A percentile compares a stretch with the other conserved stretches of the same genome.
Evolutionary conservation across 1,284 basidiomycete genomes (phyloP).

Genomic region (Puccinia polysora): DNA sequence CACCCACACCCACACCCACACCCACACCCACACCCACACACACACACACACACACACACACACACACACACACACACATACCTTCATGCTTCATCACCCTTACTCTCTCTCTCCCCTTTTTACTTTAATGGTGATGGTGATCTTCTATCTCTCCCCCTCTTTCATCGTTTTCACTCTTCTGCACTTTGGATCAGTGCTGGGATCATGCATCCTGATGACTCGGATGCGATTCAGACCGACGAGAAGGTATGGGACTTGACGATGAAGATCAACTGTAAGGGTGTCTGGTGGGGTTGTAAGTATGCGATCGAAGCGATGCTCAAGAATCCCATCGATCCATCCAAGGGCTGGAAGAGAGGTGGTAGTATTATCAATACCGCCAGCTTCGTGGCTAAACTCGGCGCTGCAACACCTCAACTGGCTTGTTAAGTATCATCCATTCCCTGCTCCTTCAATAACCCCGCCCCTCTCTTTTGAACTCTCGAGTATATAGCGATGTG

Average conservation of each 20-base stretch:
- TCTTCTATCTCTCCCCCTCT: not conserved
- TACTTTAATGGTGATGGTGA: too few relatives aligned
- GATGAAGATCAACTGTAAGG: constrained; percentile 82
- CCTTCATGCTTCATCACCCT: too few relatives aligned
- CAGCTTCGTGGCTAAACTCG: constrained; percentile 86
- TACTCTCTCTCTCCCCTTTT: too few relatives aligned
- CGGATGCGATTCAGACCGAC: constrained; percentile 89
- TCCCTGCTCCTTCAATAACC: not conserved
- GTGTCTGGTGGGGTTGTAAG: constrained; percentile 98
- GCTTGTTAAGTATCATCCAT: constrained; percentile 66
- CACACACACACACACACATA: too few relatives aligned
- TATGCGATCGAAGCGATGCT: constrained; percentile 94
- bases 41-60: too few relatives aligned
- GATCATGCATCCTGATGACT: constrained; percentile 92
- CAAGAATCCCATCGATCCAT: constrained; percentile 73
- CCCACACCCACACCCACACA: too few relatives aligned
- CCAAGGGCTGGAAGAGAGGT: constrained; percentile 72
- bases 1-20: too few relatives aligned
- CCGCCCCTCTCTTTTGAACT: constrained; percentile 73
- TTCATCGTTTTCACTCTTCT: constrained; percentile 19
- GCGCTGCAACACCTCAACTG: constrained; percentile 90
- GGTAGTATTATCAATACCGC: constrained; percentile 97
- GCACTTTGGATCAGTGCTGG: constrained; percentile 56
- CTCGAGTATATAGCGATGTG: too few relatives aligned
- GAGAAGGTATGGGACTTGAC: constrained; percentile 74